Evolutionary conservation across 495 filamentous ascomycete species (phyloP), one percentile per base, ranked within the genome.

Genomic region (Bacidia gigantensis): DNA sequence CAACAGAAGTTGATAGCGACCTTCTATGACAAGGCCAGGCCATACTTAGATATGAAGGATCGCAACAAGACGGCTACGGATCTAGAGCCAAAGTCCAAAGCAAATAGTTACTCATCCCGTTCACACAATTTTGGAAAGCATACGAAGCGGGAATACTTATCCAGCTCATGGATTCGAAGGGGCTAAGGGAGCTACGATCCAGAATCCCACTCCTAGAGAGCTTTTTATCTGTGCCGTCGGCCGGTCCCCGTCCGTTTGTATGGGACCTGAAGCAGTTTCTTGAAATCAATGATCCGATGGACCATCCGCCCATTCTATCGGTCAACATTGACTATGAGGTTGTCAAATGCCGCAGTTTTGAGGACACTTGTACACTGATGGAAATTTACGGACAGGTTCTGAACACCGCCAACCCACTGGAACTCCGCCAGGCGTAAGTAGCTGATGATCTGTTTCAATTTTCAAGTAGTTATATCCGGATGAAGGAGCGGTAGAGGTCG

Each of bases 161-260:
- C 32, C 55, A 63, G 54, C 60, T 65, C 48, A 64, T 65, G 62
- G 63, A 65, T 53, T 58, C 52, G 23, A 65, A 64, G 55, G 52
- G 55, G 32, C 57, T 58, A 50, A 64, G 60, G 44, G 50, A 59
- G 49, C 47, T 55, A 46, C 47, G 57, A 47, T 54, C 50, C 50
- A 29, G 44, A 24, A 49, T 65, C 24, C 61, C 61, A 26, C 55
- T 61, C 54, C 53, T 65, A 24, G 56, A 58, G 53, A 51, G 40
- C 21, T 63, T 59, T 53, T 57, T 65, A 46, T 54, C 54, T 52
- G 56, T 56, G 41, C 61, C 61, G 46, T 56, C 53, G 11, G 44
- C 41, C 48, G 56, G 49, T 9, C 53, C 54, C 47, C 52, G 35
- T 23, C 62, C 50, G 35, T 65, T 61, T 38, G 61, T 65, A 53